Conservation (phyloP, 176 grass and related monocot genomes). For the Alopecurus myosuroides region DNA sequence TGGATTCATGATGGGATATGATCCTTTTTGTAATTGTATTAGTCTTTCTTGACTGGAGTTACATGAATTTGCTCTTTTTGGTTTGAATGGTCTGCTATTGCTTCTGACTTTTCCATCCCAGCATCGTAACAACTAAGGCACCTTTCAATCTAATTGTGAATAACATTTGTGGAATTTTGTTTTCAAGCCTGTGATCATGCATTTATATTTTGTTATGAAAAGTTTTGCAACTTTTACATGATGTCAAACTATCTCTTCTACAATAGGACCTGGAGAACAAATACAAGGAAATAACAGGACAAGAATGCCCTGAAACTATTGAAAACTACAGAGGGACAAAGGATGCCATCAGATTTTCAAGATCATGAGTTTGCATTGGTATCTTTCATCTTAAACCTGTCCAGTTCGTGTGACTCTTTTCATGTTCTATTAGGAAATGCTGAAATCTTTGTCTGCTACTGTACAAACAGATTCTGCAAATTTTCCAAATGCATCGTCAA, state of each 20-base stretch:
- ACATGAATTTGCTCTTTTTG: background rate
- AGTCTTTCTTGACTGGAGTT: background rate
- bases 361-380: constrained; percentile 37
- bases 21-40: background rate
- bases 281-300: constrained; percentile 66
- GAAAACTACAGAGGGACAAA: constrained; percentile 52
- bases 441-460: constrained; percentile 15
- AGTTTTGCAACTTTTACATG: constrained; percentile 4
- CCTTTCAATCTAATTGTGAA: background rate
- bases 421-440: background rate
- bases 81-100: background rate
- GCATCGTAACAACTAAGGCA: background rate
- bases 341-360: constrained; percentile 38
- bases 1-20: background rate
- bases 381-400: constrained; percentile 20
- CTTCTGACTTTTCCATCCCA: background rate
- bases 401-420: background rate
- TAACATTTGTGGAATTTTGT: background rate
- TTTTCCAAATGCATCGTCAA: constrained; percentile 14
- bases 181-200: background rate
- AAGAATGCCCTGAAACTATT: constrained; percentile 66
- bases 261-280: constrained; percentile 72
- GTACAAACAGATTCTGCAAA: constrained; percentile 15
- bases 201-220: background rate
- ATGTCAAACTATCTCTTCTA: constrained; percentile 15